A percentile compares a stretch with the other conserved stretches of the same genome.
phyloP scores from a whole-genome alignment of 495 filamentous ascomycete genomes.

The Aspergillus heteromorphus region DNA sequence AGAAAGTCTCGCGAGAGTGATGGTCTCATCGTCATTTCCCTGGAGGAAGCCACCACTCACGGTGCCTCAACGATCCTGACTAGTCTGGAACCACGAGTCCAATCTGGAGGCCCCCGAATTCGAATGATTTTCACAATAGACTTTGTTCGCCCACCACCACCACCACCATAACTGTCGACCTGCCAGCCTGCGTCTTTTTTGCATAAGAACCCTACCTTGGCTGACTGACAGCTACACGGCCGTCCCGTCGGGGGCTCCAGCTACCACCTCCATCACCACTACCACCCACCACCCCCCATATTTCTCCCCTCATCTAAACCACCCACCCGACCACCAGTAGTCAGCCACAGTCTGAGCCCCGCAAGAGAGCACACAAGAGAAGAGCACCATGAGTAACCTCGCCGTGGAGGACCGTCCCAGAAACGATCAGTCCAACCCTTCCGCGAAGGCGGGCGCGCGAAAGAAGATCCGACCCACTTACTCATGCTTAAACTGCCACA shows the following conservation, averaged over 20 bases:
- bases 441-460: conserved; percentile 8
- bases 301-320: too few relatives aligned
- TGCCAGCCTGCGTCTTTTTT: not conserved
- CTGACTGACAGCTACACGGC: not conserved
- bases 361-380: not conserved
- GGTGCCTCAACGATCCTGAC: not conserved
- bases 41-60: conserved; percentile 1
- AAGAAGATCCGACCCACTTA: conserved; percentile 27
- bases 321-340: not conserved
- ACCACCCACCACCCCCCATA: too few relatives aligned
- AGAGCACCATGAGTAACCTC: not conserved
- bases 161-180: too few relatives aligned
- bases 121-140: conserved; percentile 1
- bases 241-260: not conserved
- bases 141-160: not conserved
- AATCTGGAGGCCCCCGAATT: not conserved
- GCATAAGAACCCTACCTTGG: not conserved
- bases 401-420: not conserved
- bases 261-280: not conserved
- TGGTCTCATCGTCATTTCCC: conserved; percentile 3
- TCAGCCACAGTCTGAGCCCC: not conserved
- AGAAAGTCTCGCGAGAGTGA: not conserved
- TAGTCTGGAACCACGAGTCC: not conserved
- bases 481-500: conserved; percentile 27
- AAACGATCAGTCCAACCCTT: conserved; percentile 2